A percentile compares a stretch with the other conserved stretches of the same genome.
Evolutionary conservation across 2,329 filamentous ascomycete genomes (phyloP).

Genomic region (Rutstroemia sp.): DNA sequence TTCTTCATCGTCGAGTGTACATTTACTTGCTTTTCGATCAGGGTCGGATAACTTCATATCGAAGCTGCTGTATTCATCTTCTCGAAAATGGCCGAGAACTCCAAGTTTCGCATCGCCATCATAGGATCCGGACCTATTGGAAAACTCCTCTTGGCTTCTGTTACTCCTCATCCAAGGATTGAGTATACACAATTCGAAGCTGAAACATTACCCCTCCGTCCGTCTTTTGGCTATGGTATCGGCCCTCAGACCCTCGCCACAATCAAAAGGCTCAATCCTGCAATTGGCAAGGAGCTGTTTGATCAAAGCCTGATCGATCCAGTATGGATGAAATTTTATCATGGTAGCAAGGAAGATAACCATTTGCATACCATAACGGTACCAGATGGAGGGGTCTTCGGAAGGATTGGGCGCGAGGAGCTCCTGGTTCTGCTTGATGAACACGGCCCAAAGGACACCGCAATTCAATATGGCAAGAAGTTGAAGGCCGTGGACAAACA

Average conservation of each 20-base stretch:
- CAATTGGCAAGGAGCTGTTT: neutral
- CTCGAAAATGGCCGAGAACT: neutral
- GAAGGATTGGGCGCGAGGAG: conserved; percentile 9
- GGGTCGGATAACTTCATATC: too few species aligned
- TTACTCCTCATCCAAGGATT: conserved; percentile 8
- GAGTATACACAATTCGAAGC: conserved; percentile 7
- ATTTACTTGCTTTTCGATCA: too few species aligned
- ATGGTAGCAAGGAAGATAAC: neutral
- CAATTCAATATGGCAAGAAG: conserved; percentile 8
- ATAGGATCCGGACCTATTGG: conserved; percentile 12
- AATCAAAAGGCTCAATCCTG: conserved; percentile 3
- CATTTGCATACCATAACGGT: neutral
- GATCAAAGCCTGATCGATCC: neutral
- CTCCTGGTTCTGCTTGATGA: conserved; percentile 7
- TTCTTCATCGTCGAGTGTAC: too few species aligned
- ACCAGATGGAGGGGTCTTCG: conserved; percentile 2
- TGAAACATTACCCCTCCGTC: conserved; percentile 10
- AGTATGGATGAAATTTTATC: conserved; percentile 10
- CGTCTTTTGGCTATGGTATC: conserved; percentile 11
- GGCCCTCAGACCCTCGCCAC: conserved; percentile 6
- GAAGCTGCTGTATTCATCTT: neutral
- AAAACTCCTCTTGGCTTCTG: conserved; percentile 9
- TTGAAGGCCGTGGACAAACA: conserved; percentile 1
- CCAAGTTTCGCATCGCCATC: conserved; percentile 11
- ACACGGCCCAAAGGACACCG: neutral